phyloP scores from a whole-genome alignment of 2,329 filamentous ascomycete genomes.

The Venturia effusa region DNA sequence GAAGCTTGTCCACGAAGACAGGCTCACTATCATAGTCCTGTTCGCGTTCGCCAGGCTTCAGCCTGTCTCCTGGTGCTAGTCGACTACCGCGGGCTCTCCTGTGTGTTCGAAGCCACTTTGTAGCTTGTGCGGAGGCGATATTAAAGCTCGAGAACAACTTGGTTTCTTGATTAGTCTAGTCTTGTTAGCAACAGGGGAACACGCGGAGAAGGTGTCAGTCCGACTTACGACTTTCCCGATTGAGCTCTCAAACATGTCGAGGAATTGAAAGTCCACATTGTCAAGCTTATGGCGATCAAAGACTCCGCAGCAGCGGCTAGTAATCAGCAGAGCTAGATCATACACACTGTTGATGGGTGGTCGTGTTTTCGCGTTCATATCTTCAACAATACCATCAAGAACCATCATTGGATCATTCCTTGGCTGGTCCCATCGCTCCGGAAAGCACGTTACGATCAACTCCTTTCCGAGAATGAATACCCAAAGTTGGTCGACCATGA shows the following conservation, averaged over 20 bases:
- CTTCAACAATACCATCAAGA: slow-evolving; percentile 51
- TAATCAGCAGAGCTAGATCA: slow-evolving; percentile 52
- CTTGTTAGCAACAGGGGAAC: background rate
- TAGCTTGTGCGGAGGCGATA: slow-evolving; percentile 45
- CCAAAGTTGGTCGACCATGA: slow-evolving; percentile 62
- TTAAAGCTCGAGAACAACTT: slow-evolving; percentile 51
- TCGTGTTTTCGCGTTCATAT: slow-evolving; percentile 53
- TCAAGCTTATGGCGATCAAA: slow-evolving; percentile 49
- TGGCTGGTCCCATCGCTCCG: slow-evolving; percentile 48
- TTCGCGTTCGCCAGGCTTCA: slow-evolving; percentile 24
- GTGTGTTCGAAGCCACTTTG: slow-evolving; percentile 39
- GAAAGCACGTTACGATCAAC: slow-evolving; percentile 49
- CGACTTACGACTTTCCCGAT: slow-evolving; percentile 36
- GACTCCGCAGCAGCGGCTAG: slow-evolving; percentile 46
- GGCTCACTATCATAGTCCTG: slow-evolving; percentile 21
- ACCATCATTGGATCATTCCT: slow-evolving; percentile 53
- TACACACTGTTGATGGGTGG: slow-evolving; percentile 50
- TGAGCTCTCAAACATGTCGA: slow-evolving; percentile 57
- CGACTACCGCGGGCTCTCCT: slow-evolving; percentile 24
- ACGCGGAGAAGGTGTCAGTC: background rate
- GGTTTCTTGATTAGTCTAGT: slow-evolving; percentile 31
- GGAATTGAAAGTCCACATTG: slow-evolving; percentile 51
- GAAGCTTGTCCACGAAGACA: slow-evolving; percentile 43
- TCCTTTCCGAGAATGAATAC: slow-evolving; percentile 49
- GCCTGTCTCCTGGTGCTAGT: slow-evolving; percentile 17